Base-by-base conservation (phyloP, 148 eudicot species). In the Chenopodium quinoa region DNA sequence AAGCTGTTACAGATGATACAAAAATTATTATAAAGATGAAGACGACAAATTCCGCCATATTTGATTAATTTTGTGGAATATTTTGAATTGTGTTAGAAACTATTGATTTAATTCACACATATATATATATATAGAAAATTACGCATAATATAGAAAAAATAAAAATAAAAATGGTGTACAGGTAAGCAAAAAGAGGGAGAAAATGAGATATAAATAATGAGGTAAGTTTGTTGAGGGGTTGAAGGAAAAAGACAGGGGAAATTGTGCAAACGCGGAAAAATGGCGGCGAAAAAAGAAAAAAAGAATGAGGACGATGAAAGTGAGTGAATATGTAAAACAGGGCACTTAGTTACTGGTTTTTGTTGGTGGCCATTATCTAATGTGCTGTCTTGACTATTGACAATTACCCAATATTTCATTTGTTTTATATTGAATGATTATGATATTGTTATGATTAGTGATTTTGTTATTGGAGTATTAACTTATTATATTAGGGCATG, bases 1-100 rank as follows among this genome's bases (percentile, higher is more conserved):
- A 93, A 56, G 89, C 89, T 71, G 80, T 80, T 56, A 79, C 85
- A 22, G 75, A 80, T 20, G 92, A 89, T 58, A 86, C 40, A 52
- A 83, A 44, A 7, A 75, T 7, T 12, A 80, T 44, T 20, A 48
- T 22, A 40, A 89, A 62, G 23, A 86, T 75, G 60, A 83, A 67
- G 77, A 10, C 69, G 4, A 82, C 27, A 52, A 82, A 83, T 48
- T 65, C 6, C 70, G 50, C 75, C 88, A 87, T 89, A 47, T 81
- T 74, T 70, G 8, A 52, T 25, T 47, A 63, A 2, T 13, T 62
- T 79, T n/a, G 44, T 5, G 44, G 62, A 56, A 56, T 17, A 68
- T 4, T 22, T 31, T 79, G 66, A 54, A 54, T 19, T 31, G 44
- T 1, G 50, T 71, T 71, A 22, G 50, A 71, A 20, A 6, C 7